Base-by-base conservation (phyloP, 2,329 filamentous ascomycete genomes). In the Hypoxylon sp. region DNA sequence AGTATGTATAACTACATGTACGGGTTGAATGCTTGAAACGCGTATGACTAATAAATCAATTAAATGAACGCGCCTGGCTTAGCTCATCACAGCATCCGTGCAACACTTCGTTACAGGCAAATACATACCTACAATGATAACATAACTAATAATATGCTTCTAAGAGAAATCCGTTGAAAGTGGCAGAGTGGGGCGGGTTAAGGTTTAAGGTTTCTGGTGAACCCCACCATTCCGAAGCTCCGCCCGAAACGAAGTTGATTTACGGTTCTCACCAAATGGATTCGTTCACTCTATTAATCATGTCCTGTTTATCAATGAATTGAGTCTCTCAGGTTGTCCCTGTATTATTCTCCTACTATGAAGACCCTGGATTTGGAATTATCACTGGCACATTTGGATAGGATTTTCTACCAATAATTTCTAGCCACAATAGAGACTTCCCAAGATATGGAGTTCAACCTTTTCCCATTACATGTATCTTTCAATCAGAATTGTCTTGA, bases 11-110 rank as follows among this genome's bases (percentile, higher is more conserved):
- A n/a, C 22, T n/a, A 24, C 19, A 14, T 13, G 31, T 35, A 6
- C n/a, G n/a, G 6, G 35, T 10, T 17, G 44, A 42, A 31, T 9
- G 35, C 35, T 44, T 19, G 10, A 39, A 39, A 53, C 65, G 68
- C 58, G 67, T 58, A 48, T 39, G 44, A 63, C 31, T 60, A 53
- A 64, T 37, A 53, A 66, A 59, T 63, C 55, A 57, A 66, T 67
- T 61, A 63, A 37, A 37, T 58, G 42, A 47, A 59, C 61, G 59
- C 64, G 64, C 17, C 24, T 29, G 35, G 33, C 39, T 44, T 44
- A 17, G 35, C n/a, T 17, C n/a, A 44, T 10, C 39, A 44, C 1
- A 31, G 51, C 59, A 46, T 56, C 6, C 51, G 10, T 3, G 2
- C 22, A 53, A 10, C 13, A 31, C 39, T 19, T 33, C 33, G 33